Percentiles rank a stretch among this genome's conserved stretches.
phyloP scores from a whole-genome alignment of 495 filamentous ascomycete genomes.

The Hyaloscypha variabilis region DNA sequence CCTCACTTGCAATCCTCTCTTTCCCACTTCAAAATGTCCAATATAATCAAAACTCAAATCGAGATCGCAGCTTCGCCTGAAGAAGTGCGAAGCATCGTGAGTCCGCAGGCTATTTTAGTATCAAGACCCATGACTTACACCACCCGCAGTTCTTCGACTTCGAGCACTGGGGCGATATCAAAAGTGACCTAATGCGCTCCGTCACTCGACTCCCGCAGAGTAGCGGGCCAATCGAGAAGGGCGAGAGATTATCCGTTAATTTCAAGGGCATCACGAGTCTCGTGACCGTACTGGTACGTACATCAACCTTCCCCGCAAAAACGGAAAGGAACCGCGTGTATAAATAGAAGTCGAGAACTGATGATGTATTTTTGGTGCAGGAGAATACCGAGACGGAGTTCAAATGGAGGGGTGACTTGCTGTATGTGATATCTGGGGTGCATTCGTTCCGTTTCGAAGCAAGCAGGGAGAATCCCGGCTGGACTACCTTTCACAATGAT shows the following conservation, averaged over 20 bases:
- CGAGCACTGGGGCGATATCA: neutral
- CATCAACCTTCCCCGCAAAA: neutral
- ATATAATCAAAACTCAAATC: constrained; percentile 4
- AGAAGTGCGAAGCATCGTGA: constrained; percentile 11
- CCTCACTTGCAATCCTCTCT: neutral
- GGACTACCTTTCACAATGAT: constrained; percentile 11
- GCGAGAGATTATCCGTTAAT: constrained; percentile 5
- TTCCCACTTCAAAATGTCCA: neutral
- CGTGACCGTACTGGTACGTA: neutral
- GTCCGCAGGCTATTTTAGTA: neutral
- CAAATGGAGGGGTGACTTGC: constrained; percentile 13
- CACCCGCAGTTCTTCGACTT: constrained; percentile 1
- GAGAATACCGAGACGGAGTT: constrained; percentile 14
- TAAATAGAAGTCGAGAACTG: neutral
- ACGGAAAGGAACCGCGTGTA: neutral
- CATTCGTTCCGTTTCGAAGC: constrained; percentile 16
- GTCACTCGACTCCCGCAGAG: neutral
- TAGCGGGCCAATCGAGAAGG: neutral
- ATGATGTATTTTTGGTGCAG: neutral
- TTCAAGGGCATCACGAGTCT: neutral
- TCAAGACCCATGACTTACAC: neutral
- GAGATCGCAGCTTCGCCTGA: constrained; percentile 18
- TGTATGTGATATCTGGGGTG: constrained; percentile 2
- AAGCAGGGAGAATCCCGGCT: constrained; percentile 9
- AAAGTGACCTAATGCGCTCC: constrained; percentile 2